Evolutionary conservation across 441 rosid species (phyloP), one percentile per base, ranked within the genome.

Genomic region (Brassica balearica): DNA sequence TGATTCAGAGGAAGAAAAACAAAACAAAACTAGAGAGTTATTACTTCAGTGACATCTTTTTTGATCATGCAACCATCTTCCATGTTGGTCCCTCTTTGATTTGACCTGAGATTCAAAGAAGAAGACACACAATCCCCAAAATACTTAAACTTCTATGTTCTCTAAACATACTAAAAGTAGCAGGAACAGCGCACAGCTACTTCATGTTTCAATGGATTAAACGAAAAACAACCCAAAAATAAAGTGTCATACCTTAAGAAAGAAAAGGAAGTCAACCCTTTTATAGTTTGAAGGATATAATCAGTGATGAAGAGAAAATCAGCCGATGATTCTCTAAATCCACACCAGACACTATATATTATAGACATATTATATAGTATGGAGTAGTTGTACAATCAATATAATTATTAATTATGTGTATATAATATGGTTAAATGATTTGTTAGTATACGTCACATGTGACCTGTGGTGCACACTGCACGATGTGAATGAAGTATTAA

Each of bases 1-100:
- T 58, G 55, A 59, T 71, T 34, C 1, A 14, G 46, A 14, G 4
- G 59, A n/a, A n/a, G 11, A 8, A 19, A 17, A 56, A 17, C 8
- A 17, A 19, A 8, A 69, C 19, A 23, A 68, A 36, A 19, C 2
- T 11, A n/a, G 56, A 61, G 70, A 56, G 15, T 55, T 15, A n/a
- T 56, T 58, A 89, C 97, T 82, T 89, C 91, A 64, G 91, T 87
- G 43, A 90, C 75, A 81, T 92, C 93, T 53, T 87, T 88, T 86
- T 87, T 92, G 83, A 94, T 90, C 53, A 69, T 67, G 68, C 38
- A 82, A 8, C 68, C 73, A 12, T 73, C 86, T 80, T 87, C 94
- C 97, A 89, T 91, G 46, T 56, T 68, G 34, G 14, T 17, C 17
- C 19, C 66, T 53, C 62, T 70, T 69, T 41, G 12, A 55, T 55